These are phyloP conservation scores for Quercus tomentella DNA, from an alignment of 331 rosid species.

Conservation along the genomic window DNA sequence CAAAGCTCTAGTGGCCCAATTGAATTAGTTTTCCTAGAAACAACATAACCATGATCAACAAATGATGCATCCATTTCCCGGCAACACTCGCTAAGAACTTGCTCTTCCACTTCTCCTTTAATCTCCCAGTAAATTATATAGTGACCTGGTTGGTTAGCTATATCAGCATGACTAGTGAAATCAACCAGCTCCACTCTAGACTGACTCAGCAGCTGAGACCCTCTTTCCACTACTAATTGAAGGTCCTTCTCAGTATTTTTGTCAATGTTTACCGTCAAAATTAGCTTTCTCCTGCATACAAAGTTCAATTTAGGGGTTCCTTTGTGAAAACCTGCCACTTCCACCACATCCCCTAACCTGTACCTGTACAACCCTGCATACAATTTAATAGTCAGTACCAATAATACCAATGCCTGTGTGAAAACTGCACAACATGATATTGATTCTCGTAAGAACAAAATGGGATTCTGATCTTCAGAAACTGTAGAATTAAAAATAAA, in stretches of 20 bases:
- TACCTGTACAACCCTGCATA: conserved; percentile 75
- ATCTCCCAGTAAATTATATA: conserved; percentile 85
- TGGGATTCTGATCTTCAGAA: too few relatives aligned
- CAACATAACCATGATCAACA: conserved; percentile 80
- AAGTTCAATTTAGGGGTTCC: conserved; percentile 81
- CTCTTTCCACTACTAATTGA: conserved; percentile 76
- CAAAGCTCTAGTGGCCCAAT: conserved; percentile 79
- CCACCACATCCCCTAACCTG: conserved; percentile 91
- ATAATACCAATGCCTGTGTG: neutral
- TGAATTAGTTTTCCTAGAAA: conserved; percentile 58
- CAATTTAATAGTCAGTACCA: neutral
- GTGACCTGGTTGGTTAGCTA: conserved; percentile 53
- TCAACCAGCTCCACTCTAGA: conserved; percentile 68
- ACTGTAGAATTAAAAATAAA: too few relatives aligned
- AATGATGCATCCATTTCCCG: conserved; percentile 70
- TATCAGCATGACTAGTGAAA: conserved; percentile 78
- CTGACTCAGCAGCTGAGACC: conserved; percentile 40
- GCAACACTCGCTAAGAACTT: conserved; percentile 53
- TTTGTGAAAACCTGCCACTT: conserved; percentile 73
- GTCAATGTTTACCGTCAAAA: conserved; percentile 74
- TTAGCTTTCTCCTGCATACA: conserved; percentile 71
- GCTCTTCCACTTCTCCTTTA: conserved; percentile 65
- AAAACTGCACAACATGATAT: neutral
- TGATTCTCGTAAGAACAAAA: too few relatives aligned
- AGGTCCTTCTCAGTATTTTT: conserved; percentile 92